Conservation (phyloP, 805 yeast species). For the Schwanniomyces vanrijiae region DNA sequence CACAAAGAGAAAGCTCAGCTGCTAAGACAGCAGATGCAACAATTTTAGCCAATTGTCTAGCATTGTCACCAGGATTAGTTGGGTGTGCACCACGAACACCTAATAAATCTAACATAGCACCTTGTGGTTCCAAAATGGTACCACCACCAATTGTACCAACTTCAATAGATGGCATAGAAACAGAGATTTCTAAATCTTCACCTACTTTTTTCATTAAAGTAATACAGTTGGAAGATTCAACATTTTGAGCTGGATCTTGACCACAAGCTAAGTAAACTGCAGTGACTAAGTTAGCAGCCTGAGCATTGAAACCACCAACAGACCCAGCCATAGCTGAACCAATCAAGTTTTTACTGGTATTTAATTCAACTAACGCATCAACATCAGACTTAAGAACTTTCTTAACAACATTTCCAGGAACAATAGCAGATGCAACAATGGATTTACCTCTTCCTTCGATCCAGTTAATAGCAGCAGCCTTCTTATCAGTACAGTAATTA, state of each 20-base stretch:
- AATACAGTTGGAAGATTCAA: conserved; percentile 95
- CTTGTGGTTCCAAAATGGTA: conserved; percentile 94
- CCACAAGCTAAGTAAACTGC: conserved; percentile 95
- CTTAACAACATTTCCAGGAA: conserved; percentile 78
- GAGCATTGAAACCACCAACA: conserved; percentile 97
- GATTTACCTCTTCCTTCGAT: conserved; percentile 99
- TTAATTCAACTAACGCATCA: conserved; percentile 86
- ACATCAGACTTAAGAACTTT: conserved; percentile 90
- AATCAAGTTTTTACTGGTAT: conserved; percentile 82
- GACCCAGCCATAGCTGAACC: conserved; percentile 99
- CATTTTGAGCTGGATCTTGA: conserved; percentile 99
- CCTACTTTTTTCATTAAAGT: conserved; percentile 76
- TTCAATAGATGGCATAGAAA: conserved; percentile 99
- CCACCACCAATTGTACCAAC: conserved; percentile 99
- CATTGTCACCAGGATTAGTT: conserved; percentile 89
- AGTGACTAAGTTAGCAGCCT: conserved; percentile 94
- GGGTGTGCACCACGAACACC: conserved; percentile 97
- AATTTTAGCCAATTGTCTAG: conserved; percentile 87
- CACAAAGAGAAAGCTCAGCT: conserved; percentile 89
- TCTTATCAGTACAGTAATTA: conserved; percentile 96
- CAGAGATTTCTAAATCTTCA: conserved; percentile 87
- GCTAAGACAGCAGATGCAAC: conserved; percentile 95
- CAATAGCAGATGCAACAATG: conserved; percentile 92
- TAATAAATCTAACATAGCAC: conserved; percentile 89
- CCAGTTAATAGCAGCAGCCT: conserved; percentile 98